A percentile compares a stretch with the other conserved stretches of the same genome.
Conservation (phyloP, 208 protist genomes). For the Porcisia deanei region DNA sequence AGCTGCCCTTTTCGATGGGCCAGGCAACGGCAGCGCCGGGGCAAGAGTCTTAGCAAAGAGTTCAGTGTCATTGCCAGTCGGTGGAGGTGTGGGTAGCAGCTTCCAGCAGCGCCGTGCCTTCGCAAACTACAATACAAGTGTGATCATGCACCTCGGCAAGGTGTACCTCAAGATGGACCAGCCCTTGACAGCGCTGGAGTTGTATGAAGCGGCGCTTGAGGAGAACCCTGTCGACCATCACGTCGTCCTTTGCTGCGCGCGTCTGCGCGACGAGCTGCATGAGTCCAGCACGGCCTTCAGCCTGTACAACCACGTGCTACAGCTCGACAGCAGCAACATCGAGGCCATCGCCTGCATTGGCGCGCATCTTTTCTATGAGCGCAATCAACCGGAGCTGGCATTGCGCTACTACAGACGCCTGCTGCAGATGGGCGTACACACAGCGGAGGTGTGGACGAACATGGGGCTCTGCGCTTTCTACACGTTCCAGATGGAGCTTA, state of each 20-base stretch:
- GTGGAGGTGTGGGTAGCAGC: not conserved
- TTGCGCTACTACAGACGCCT: conserved; percentile 94
- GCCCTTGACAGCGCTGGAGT: conserved; percentile 92
- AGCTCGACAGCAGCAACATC: conserved; percentile 90
- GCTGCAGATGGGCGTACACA: conserved; percentile 95
- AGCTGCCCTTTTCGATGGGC: conserved; percentile 62
- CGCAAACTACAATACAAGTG: conserved; percentile 80
- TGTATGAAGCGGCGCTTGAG: conserved; percentile 76
- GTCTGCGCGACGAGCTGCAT: conserved; percentile 91
- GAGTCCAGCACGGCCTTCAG: conserved; percentile 78
- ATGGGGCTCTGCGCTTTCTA: conserved; percentile 95
- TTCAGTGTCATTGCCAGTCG: not conserved
- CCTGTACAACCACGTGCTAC: conserved; percentile 84
- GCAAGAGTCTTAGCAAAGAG: not conserved
- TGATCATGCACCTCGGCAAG: conserved; percentile 93
- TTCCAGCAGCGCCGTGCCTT: conserved; percentile 21
- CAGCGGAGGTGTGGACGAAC: conserved; percentile 95
- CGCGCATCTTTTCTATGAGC: conserved; percentile 93
- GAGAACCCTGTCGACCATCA: conserved; percentile 89
- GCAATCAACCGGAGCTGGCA: conserved; percentile 93
- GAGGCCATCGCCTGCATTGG: conserved; percentile 95
- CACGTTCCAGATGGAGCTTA: conserved; percentile 93
- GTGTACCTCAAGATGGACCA: conserved; percentile 94
- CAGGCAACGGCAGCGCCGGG: not conserved
- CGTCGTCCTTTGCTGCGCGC: conserved; percentile 85